These are phyloP conservation scores for Cucurbita moschata DNA, from an alignment of 306 rosid species.

Conservation along the genomic window DNA sequence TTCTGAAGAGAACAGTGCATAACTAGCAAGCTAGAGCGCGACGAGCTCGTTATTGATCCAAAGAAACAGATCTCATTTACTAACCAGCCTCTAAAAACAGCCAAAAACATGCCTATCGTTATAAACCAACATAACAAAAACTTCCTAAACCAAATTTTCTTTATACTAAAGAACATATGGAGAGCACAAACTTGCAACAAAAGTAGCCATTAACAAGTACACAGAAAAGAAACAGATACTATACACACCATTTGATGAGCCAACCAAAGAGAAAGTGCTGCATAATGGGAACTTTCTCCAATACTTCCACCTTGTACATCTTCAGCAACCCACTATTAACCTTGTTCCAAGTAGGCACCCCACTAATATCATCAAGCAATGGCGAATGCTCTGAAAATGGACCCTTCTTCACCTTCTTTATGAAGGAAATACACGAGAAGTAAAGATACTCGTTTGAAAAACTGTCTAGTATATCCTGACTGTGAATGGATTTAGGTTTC, in stretches of 20 bases:
- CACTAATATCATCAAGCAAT: constrained; percentile 87
- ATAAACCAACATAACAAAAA: not conserved
- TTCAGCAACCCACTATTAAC: constrained; percentile 83
- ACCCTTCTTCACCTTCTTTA: constrained; percentile 96
- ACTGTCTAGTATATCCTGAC: constrained; percentile 60
- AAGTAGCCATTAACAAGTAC: not conserved
- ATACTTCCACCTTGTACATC: constrained; percentile 93
- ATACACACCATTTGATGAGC: constrained; percentile 63
- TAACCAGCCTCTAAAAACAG: not conserved
- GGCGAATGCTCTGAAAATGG: constrained; percentile 93
- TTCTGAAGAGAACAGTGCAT: not conserved
- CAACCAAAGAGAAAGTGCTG: constrained; percentile 95
- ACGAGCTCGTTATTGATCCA: not conserved
- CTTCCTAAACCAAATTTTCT: not conserved
- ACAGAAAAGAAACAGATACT: not conserved
- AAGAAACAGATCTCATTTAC: not conserved
- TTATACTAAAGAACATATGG: not conserved
- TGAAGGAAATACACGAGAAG: constrained; percentile 48
- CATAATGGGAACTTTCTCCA: constrained; percentile 98
- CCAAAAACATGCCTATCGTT: not conserved
- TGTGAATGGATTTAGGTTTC: constrained; percentile 95
- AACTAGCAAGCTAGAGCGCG: not conserved
- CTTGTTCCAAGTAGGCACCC: constrained; percentile 88
- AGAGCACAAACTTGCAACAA: not conserved
- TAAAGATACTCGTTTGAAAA: constrained; percentile 64